Base-by-base conservation (phyloP, 2,329 filamentous ascomycete genomes). In the Ilyonectria robusta region DNA sequence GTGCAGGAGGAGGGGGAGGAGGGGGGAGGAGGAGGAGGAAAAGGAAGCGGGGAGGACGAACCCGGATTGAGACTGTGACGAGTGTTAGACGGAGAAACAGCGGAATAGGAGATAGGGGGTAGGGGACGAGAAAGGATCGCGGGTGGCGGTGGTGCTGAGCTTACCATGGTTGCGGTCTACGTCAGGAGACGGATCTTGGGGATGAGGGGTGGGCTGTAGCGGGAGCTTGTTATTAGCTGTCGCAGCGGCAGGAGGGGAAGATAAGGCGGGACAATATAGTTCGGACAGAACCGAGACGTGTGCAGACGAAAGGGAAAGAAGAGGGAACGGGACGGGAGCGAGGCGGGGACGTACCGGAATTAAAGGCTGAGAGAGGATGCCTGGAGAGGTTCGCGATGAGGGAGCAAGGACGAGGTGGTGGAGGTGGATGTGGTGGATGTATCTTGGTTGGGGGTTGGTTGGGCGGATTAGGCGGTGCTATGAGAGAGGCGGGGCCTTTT, bases 41-140 rank as follows among this genome's bases (percentile, higher is more conserved):
- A 84, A 90, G 54, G 66, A 29, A 62, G 46, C 15, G 58, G 50
- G 61, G 75, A 72, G 69, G 66, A 74, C 72, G 75, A 85, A 91
- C 89, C 89, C 89, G 81, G 89, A 91, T 88, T 90, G 87, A 90
- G 89, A 91, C 89, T 91, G 66, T 19, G 67, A 57, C 64, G 60
- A 50, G 54, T 21, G 70, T 69, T 67, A 74, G 75, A 71, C 31
- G 31, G 10, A 8, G 19, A 15, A 19, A 53, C 6, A 53, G 62
- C 70, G 37, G 55, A 59, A 33, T 15, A 47, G 15, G 23, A 26
- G 21, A 33, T 21, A 21, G 21, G 21, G 3, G 21, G 26, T 15
- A 47, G 15, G 23, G 35, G 21, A 33, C 51, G 37, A 23, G 26
- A 54, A 26, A 15, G 21, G 44, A 47, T 61, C 59, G 44, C 53